phyloP scores from a whole-genome alignment of 2,329 filamentous ascomycete genomes.

The Nannizziopsis arthrosporioides region DNA sequence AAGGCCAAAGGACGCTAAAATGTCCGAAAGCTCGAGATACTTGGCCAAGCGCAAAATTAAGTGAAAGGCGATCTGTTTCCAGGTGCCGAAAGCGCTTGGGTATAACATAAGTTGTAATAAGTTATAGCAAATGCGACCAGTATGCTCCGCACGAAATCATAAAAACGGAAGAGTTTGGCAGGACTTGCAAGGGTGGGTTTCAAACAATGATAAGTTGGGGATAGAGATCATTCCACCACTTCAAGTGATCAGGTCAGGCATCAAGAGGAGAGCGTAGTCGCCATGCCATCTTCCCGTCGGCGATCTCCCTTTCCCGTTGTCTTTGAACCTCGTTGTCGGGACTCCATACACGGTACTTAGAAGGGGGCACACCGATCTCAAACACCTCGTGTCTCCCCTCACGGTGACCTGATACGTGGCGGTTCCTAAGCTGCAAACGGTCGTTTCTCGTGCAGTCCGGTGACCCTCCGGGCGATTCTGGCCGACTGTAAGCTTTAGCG shows the following conservation, averaged over 20 bases:
- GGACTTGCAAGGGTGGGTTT: constrained; percentile 8
- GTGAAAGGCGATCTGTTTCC: no score
- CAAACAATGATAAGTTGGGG: constrained; percentile 6
- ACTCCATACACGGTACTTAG: no score
- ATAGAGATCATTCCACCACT: background rate
- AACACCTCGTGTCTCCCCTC: constrained; percentile 6
- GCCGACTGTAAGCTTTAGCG: background rate
- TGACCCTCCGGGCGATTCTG: background rate
- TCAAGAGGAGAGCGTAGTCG: background rate
- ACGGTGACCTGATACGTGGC: background rate
- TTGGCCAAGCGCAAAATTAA: no score
- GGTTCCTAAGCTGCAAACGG: background rate
- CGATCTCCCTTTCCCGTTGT: no score
- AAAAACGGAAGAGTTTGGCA: background rate
- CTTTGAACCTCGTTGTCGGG: no score
- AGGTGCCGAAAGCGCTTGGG: no score
- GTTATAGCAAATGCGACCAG: background rate
- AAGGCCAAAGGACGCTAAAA: no score
- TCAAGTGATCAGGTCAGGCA: background rate
- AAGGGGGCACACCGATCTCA: background rate
- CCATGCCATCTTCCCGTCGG: no score
- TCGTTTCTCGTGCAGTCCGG: background rate
- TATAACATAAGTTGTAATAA: no score
- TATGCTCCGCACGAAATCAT: background rate
- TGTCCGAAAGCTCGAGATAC: no score